Percentiles rank a stretch among this genome's conserved stretches.
Conservation (phyloP, 768 basidiomycete species). For the Gautieria morchelliformis region DNA sequence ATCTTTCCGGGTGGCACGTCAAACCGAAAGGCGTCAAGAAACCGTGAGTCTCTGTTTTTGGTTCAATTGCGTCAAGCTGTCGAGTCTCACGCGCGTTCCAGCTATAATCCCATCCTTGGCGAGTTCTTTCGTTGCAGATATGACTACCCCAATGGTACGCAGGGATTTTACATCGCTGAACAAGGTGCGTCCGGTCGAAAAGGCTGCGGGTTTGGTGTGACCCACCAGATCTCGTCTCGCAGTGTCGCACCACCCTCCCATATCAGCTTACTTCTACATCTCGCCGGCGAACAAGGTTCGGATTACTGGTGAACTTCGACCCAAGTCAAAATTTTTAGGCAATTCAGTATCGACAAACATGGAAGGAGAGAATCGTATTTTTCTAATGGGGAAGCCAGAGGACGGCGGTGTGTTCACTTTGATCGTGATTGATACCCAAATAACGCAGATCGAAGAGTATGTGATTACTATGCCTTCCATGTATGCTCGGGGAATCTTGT, state of each 20-base stretch:
- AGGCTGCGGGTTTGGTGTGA: neutral
- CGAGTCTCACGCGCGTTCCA: constrained; percentile 21
- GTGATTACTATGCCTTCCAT: constrained; percentile 96
- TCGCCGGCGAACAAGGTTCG: constrained; percentile 82
- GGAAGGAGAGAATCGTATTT: constrained; percentile 92
- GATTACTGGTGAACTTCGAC: constrained; percentile 88
- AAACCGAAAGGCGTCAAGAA: constrained; percentile 99
- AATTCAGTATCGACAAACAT: constrained; percentile 94
- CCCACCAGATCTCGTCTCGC: constrained; percentile 2
- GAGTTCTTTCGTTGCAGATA: constrained; percentile 98
- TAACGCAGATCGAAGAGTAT: constrained; percentile 45
- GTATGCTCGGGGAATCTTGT: constrained; percentile 82
- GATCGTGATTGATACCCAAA: neutral
- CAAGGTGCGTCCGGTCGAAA: constrained; percentile 48
- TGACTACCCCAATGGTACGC: constrained; percentile 83
- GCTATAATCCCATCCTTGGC: constrained; percentile 94
- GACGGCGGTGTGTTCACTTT: constrained; percentile 62
- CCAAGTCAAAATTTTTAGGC: constrained; percentile 93
- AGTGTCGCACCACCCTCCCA: constrained; percentile 94
- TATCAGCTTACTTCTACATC: constrained; percentile 93
- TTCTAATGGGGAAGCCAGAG: constrained; percentile 69
- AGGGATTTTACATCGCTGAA: constrained; percentile 93
- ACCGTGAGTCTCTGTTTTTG: constrained; percentile 51
- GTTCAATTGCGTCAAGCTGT: constrained; percentile 2
- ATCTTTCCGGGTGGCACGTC: constrained; percentile 99